phyloP scores from a whole-genome alignment of 2,329 filamentous ascomycete species.

The Nemania sp. region DNA sequence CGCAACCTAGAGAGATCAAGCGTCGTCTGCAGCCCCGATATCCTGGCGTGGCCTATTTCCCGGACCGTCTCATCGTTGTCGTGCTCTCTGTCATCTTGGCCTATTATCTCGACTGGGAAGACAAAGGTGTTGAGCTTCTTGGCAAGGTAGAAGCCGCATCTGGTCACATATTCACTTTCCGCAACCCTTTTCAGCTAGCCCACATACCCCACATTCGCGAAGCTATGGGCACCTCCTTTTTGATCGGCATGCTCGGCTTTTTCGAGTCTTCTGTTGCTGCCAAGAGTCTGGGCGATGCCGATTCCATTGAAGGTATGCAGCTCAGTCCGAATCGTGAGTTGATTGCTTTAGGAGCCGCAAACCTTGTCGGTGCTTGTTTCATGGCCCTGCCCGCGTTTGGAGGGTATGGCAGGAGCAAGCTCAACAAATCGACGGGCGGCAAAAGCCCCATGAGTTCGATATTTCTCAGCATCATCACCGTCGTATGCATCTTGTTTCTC shows the following conservation, averaged over 20 bases:
- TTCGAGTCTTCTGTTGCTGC: slow-evolving; percentile 97
- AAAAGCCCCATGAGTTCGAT: slow-evolving; percentile 93
- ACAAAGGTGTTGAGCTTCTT: slow-evolving; percentile 79
- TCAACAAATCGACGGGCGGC: slow-evolving; percentile 90
- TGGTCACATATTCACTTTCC: slow-evolving; percentile 75
- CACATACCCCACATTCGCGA: slow-evolving; percentile 83
- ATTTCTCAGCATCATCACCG: slow-evolving; percentile 79
- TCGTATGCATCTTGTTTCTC: slow-evolving; percentile 79
- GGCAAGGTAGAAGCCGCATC: slow-evolving; percentile 77
- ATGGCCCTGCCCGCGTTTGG: slow-evolving; percentile 93
- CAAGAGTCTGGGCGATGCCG: slow-evolving; percentile 77
- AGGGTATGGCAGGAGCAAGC: slow-evolving; percentile 93
- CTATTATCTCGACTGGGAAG: slow-evolving; percentile 77
- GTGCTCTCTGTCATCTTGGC: slow-evolving; percentile 81
- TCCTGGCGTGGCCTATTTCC: slow-evolving; percentile 82
- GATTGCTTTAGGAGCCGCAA: slow-evolving; percentile 87
- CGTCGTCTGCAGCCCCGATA: slow-evolving; percentile 77
- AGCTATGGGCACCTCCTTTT: slow-evolving; percentile 86
- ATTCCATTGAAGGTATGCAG: slow-evolving; percentile 76
- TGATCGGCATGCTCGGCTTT: slow-evolving; percentile 95
- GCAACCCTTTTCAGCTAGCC: slow-evolving; percentile 79
- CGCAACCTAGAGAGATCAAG: slow-evolving; percentile 72
- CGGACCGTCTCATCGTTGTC: slow-evolving; percentile 89
- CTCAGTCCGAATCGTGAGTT: slow-evolving; percentile 92
- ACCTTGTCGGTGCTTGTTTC: slow-evolving; percentile 89